Percentiles rank a stretch among this genome's conserved stretches.
These are phyloP conservation scores for Melaleuca quinquenervia DNA, from an alignment of 345 rosid genomes.

Conservation along the genomic window DNA sequence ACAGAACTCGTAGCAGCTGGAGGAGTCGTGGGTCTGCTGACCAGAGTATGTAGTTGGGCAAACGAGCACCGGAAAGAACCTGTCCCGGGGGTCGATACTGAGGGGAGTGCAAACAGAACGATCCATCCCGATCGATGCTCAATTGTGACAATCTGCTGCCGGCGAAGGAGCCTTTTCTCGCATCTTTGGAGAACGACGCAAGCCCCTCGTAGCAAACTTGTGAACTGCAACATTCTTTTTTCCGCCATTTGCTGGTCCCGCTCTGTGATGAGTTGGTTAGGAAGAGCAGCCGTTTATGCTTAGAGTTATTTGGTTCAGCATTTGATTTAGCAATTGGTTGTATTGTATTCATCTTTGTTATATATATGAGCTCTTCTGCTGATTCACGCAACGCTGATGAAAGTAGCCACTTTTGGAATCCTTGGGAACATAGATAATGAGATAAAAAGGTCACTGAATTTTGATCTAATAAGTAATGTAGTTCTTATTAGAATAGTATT, in stretches of 20 bases:
- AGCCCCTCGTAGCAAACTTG: background rate
- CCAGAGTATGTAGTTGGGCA: background rate
- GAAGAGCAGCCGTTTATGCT: background rate
- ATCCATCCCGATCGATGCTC: background rate
- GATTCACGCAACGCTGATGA: background rate
- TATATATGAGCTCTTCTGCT: background rate
- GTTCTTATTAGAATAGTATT: no score
- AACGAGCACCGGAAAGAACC: background rate
- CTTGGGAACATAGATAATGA: background rate
- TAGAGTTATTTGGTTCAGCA: background rate
- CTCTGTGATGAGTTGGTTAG: background rate
- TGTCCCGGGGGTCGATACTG: background rate
- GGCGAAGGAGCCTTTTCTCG: background rate
- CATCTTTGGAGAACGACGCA: background rate
- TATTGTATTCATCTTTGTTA: background rate
- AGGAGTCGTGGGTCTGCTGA: constrained; percentile 39
- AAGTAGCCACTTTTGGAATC: background rate
- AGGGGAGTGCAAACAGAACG: background rate
- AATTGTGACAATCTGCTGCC: background rate
- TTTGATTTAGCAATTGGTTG: background rate
- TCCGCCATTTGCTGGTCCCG: background rate
- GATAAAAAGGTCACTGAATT: no score
- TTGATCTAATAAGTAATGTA: no score
- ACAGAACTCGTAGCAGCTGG: constrained; percentile 72
- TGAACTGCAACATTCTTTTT: background rate